Conservation (phyloP, 371 early-diverging fungal species). For the Mucor sp. region DNA sequence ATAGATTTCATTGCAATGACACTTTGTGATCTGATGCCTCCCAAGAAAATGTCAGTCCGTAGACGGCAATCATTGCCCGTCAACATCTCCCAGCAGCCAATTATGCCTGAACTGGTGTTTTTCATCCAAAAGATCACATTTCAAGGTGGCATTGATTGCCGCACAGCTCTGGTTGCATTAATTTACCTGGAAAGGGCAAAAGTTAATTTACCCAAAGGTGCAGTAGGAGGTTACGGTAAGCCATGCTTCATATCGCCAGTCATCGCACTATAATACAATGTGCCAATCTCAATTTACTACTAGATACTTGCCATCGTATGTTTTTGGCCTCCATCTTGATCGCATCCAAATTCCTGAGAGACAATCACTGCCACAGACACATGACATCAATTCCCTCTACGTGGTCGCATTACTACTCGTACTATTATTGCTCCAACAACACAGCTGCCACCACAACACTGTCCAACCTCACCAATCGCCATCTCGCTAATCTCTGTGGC, state of each 20-base stretch:
- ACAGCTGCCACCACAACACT: background rate
- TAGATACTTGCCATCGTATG: slow-evolving; percentile 65
- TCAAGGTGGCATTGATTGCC: slow-evolving; percentile 35
- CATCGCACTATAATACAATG: no score
- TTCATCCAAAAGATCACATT: slow-evolving; percentile 43
- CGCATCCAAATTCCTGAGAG: slow-evolving; percentile 45
- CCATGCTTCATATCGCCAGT: no score
- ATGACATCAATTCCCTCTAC: slow-evolving; percentile 3
- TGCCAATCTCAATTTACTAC: no score
- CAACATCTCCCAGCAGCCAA: background rate
- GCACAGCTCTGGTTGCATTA: slow-evolving; percentile 41
- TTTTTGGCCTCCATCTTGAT: slow-evolving; percentile 72
- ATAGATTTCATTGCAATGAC: slow-evolving; percentile 31
- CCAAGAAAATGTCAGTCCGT: background rate
- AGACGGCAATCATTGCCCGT: background rate
- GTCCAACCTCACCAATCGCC: slow-evolving; percentile 28
- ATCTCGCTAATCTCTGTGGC: slow-evolving; percentile 34
- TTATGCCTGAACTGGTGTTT: slow-evolving; percentile 35
- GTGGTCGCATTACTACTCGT: slow-evolving; percentile 13
- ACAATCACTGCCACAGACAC: background rate
- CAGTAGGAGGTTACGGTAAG: slow-evolving; percentile 37
- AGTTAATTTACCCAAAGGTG: slow-evolving; percentile 30
- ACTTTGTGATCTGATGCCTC: slow-evolving; percentile 23
- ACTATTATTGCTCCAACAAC: slow-evolving; percentile 19
- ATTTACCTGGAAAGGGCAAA: slow-evolving; percentile 48